Evolutionary conservation across 148 eudicot genomes (phyloP).

Genomic region (Talinum fruticosum): DNA sequence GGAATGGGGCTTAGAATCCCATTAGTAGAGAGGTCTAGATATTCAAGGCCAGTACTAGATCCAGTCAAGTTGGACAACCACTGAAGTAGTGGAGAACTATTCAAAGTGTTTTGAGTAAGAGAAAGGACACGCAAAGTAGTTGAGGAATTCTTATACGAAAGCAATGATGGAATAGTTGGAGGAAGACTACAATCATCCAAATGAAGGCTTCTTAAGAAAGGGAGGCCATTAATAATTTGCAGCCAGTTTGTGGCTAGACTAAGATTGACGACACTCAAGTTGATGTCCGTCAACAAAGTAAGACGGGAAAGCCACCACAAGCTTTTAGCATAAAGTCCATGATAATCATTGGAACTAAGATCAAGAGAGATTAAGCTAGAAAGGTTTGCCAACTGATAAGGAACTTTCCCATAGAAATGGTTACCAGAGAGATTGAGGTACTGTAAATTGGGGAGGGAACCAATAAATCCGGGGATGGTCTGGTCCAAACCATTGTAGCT

Average conservation of each 20-base stretch:
- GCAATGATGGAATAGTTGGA: background rate
- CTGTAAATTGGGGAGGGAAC: background rate
- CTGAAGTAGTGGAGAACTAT: background rate
- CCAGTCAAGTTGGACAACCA: background rate
- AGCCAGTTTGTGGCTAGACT: conserved; percentile 17
- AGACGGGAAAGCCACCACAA: conserved; percentile 15
- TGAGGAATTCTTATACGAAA: background rate
- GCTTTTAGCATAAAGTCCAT: background rate
- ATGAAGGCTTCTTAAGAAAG: conserved; percentile 14
- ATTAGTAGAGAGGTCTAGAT: background rate
- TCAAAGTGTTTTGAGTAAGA: background rate
- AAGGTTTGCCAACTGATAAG: conserved; percentile 10
- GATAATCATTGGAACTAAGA: background rate
- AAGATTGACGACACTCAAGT: conserved; percentile 2
- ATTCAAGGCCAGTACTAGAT: background rate
- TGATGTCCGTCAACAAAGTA: conserved; percentile 4
- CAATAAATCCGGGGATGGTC: conserved; percentile 10
- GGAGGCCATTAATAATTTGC: background rate
- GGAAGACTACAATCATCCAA: conserved; percentile 5
- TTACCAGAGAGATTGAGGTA: conserved; percentile 9
- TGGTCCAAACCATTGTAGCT: background rate
- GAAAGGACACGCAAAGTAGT: background rate
- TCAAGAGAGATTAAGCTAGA: conserved; percentile 14
- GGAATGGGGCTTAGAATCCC: background rate
- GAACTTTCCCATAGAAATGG: conserved; percentile 6